Conservation (phyloP, 1,284 basidiomycete species). For the Cryptococcus sp. region DNA sequence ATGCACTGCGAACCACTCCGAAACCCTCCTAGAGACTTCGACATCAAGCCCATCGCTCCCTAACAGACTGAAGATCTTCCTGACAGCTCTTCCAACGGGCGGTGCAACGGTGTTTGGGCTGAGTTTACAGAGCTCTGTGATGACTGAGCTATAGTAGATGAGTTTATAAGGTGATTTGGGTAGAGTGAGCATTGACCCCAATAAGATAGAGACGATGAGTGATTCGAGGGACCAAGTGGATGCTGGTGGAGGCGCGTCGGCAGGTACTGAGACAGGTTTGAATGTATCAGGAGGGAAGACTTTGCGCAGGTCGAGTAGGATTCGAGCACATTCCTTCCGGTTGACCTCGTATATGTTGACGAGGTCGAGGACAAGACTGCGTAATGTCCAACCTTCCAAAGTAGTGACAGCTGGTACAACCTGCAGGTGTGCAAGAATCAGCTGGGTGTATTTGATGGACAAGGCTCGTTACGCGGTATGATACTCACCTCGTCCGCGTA, state of each 20-base stretch:
- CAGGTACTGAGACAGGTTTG: constrained; percentile 38
- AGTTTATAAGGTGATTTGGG: constrained; percentile 75
- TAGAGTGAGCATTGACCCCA: constrained; percentile 73
- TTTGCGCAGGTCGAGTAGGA: constrained; percentile 83
- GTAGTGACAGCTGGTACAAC: constrained; percentile 72
- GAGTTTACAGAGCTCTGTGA: constrained; percentile 91
- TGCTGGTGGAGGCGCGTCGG: constrained; percentile 28
- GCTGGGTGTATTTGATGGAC: constrained; percentile 7
- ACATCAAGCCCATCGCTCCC: constrained; percentile 74
- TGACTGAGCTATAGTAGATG: constrained; percentile 83
- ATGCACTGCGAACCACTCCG: constrained; percentile 94
- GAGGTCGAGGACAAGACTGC: constrained; percentile 75
- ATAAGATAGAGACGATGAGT: constrained; percentile 58
- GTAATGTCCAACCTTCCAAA: constrained; percentile 76
- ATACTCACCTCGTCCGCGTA: constrained; percentile 73
- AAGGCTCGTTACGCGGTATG: neutral
- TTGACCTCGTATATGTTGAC: constrained; percentile 94
- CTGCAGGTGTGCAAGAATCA: constrained; percentile 52
- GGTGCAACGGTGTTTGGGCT: constrained; percentile 90
- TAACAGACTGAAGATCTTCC: constrained; percentile 76
- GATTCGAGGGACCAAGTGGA: constrained; percentile 51
- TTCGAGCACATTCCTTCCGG: constrained; percentile 86
- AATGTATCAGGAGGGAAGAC: constrained; percentile 85
- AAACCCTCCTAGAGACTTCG: constrained; percentile 75
- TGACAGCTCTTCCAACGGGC: constrained; percentile 91